Percentiles rank a stretch among this genome's conserved stretches.
phyloP scores from a whole-genome alignment of 768 basidiomycete genomes.

The Aureoboletus auriporus region DNA sequence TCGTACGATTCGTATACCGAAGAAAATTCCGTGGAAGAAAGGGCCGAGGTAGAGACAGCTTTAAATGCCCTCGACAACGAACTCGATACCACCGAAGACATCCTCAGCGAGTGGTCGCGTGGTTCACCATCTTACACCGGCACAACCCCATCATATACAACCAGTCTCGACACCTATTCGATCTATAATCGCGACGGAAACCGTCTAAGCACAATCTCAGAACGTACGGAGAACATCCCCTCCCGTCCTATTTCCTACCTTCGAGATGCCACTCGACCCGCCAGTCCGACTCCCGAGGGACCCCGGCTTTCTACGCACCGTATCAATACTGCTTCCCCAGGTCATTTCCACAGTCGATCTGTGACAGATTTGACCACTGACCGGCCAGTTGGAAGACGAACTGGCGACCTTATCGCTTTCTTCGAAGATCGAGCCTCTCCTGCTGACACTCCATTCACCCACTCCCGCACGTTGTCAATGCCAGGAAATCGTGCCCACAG shows the following conservation, averaged over 20 bases:
- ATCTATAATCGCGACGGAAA: constrained; percentile 41
- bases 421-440: constrained; percentile 57
- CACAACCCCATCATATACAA: constrained; percentile 29
- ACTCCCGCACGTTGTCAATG: constrained; percentile 52
- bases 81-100: constrained; percentile 60
- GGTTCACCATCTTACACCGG: constrained; percentile 33
- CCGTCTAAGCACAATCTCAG: constrained; percentile 71
- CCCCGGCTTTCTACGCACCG: constrained; percentile 45
- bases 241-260: constrained; percentile 56
- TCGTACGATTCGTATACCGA: constrained; percentile 56
- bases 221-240: constrained; percentile 64
- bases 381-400: constrained; percentile 46
- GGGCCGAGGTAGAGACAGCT: constrained; percentile 60
- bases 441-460: constrained; percentile 35
- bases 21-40: constrained; percentile 44
- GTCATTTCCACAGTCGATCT: constrained; percentile 46
- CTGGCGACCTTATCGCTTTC: constrained; percentile 69
- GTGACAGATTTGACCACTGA: constrained; percentile 54
- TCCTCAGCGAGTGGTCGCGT: constrained; percentile 64
- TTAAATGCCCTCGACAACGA: constrained; percentile 67
- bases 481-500: constrained; percentile 35
- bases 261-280: constrained; percentile 26
- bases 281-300: constrained; percentile 42
- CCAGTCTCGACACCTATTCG: constrained; percentile 37
- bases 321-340: constrained; percentile 35